Percentiles rank a stretch among this genome's conserved stretches.
Conservation (phyloP, 2,329 filamentous ascomycete species). For the Alternaria ethzedia region DNA sequence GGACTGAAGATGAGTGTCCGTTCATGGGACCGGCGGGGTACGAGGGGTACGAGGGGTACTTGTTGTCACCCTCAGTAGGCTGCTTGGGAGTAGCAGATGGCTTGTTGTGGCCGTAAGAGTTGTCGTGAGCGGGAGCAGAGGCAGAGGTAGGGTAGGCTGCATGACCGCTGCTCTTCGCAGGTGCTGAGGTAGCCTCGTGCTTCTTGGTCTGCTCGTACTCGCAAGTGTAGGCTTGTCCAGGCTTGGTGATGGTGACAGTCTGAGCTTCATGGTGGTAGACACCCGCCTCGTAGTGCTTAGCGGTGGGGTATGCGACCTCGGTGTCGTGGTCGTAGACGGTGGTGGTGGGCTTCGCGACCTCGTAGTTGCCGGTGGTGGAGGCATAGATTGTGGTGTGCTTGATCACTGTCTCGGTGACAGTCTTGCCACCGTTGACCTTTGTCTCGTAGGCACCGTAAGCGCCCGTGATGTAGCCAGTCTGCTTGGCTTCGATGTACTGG, state of each 20-base stretch:
- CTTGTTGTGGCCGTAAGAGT: slow-evolving; percentile 13
- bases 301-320: slow-evolving; percentile 34
- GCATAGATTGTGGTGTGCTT: slow-evolving; percentile 31
- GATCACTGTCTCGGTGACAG: slow-evolving; percentile 33
- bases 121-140: slow-evolving; percentile 10
- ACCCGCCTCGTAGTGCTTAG: slow-evolving; percentile 29
- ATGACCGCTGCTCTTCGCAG: slow-evolving; percentile 11
- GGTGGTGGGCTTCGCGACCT: slow-evolving; percentile 43
- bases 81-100: slow-evolving; percentile 11
- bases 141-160: slow-evolving; percentile 10
- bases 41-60: slow-evolving; percentile 6
- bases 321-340: slow-evolving; percentile 36
- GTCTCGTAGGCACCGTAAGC: slow-evolving; percentile 33
- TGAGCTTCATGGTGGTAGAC: slow-evolving; percentile 36
- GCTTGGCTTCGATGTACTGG: slow-evolving; percentile 22
- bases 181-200: slow-evolving; percentile 15
- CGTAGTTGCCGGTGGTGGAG: slow-evolving; percentile 34
- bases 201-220: slow-evolving; percentile 30
- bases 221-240: slow-evolving; percentile 38
- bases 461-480: slow-evolving; percentile 34
- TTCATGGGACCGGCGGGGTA: background rate
- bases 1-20: background rate
- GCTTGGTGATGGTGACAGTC: slow-evolving; percentile 44
- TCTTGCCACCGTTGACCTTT: slow-evolving; percentile 14
- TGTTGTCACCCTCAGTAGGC: slow-evolving; percentile 9